phyloP scores from a whole-genome alignment of 306 rosid species.

The Cucurbita maxima region DNA sequence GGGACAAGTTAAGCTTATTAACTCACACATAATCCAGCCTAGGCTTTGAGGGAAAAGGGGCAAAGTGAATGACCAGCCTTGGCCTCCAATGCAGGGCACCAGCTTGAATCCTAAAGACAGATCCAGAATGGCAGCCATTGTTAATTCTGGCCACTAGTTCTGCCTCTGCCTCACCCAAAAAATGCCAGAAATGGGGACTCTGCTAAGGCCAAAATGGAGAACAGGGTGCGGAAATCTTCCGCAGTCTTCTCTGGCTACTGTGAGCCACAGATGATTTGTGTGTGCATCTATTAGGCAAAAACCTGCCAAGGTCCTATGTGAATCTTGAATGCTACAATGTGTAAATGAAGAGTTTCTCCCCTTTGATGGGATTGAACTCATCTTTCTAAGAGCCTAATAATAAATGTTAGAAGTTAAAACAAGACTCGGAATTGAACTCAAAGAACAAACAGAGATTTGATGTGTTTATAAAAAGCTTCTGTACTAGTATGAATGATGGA shows the following conservation, averaged over 20 bases:
- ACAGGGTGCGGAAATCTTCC: slow-evolving; percentile 25
- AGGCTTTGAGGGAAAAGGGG: slow-evolving; percentile 34
- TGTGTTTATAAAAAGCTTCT: background rate
- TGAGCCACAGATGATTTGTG: slow-evolving; percentile 16
- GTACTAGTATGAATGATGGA: background rate
- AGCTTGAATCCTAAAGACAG: slow-evolving; percentile 79
- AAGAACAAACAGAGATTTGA: background rate
- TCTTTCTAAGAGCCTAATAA: background rate
- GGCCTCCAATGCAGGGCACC: slow-evolving; percentile 39
- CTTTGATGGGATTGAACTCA: slow-evolving; percentile 6
- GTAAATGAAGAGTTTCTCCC: background rate
- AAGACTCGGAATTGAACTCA: background rate
- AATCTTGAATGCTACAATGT: background rate
- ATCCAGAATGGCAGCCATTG: slow-evolving; percentile 59
- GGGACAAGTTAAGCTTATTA: slow-evolving; percentile 24
- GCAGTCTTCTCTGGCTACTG: slow-evolving; percentile 24
- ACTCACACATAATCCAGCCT: too few species aligned
- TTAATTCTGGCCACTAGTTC: slow-evolving; percentile 24
- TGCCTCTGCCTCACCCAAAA: slow-evolving; percentile 34
- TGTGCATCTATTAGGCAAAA: background rate
- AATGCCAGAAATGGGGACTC: slow-evolving; percentile 38
- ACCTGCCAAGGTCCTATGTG: background rate
- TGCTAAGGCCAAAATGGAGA: slow-evolving; percentile 31
- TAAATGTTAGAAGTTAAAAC: background rate
- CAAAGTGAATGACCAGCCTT: slow-evolving; percentile 60